Base-by-base conservation (phyloP, 441 rosid genomes). In the Croton setiger region DNA sequence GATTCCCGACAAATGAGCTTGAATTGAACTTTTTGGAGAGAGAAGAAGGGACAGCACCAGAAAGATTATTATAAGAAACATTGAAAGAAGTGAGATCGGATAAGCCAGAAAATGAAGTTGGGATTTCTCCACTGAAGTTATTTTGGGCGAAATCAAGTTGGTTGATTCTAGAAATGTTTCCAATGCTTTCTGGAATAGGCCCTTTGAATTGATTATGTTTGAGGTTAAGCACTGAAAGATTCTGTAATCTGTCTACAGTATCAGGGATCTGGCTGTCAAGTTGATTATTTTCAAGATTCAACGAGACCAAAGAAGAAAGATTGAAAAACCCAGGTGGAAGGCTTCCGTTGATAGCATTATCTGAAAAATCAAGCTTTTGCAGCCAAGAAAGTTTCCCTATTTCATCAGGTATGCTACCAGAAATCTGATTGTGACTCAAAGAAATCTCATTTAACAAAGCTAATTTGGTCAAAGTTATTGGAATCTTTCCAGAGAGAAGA, bases 11-110 rank as follows among this genome's bases (percentile, higher is more conserved):
- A 74, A 90, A 93, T 23, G 96, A 87, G 66, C 83, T 84, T 61
- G 88, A 70, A 64, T 84, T 87, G 89, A 93, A 93, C 79, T 78
- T 85, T 66, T 77, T 77, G 7, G 91, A 79, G 7, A 93, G 84
- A 31, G 48, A 60, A 48, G 77, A 14, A 23, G 98, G 97, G 70
- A 93, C 98, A 37, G 80, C 41, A 36, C 98, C 97, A 13, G 91
- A 87, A 27, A 91, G 89, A 78, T 85, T 81, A 81, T 90, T 88
- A 39, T 86, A 82, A 17, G 98, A 93, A 63, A 93, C 93, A 77
- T 87, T 93, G 67, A 93, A 83, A 60, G 69, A 86, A 41, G 56
- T 77, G 56, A 92, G 91, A 62, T 75, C 69, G 17, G 68, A 68
- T 12, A 93, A 77, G 74, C 76, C 81, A 54, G 82, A 63, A 35